Evolutionary conservation across 768 basidiomycete species (phyloP).

Genomic region (Tulasnella sp.): DNA sequence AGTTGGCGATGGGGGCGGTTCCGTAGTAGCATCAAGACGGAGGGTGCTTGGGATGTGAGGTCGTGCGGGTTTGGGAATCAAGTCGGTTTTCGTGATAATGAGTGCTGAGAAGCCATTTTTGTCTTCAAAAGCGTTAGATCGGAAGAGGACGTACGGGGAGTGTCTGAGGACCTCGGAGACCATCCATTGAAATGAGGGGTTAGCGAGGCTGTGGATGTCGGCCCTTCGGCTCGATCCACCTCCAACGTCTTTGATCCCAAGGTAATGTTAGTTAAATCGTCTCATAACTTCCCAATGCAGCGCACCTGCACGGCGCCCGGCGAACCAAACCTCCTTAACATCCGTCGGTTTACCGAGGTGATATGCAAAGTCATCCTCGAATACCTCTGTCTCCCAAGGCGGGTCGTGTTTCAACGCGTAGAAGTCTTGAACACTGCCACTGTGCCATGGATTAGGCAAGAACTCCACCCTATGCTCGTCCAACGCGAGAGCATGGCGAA

Average conservation of each 20-base stretch:
- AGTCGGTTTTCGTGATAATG: background rate
- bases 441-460: no score
- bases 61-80: background rate
- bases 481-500: slow-evolving; percentile 33
- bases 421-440: no score
- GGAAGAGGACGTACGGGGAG: background rate
- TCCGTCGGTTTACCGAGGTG: background rate
- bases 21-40: background rate
- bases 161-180: slow-evolving; percentile 30
- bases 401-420: no score
- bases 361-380: background rate
- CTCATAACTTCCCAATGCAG: slow-evolving; percentile 38
- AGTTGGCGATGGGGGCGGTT: background rate
- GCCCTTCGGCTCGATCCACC: slow-evolving; percentile 22
- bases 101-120: background rate
- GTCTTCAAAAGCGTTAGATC: background rate
- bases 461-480: slow-evolving; percentile 18
- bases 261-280: slow-evolving; percentile 34
- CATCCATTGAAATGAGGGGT: slow-evolving; percentile 32
- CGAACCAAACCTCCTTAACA: slow-evolving; percentile 32
- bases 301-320: slow-evolving; percentile 22
- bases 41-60: background rate
- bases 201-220: slow-evolving; percentile 19
- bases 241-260: slow-evolving; percentile 26
- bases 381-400: no score